Base-by-base conservation (phyloP, 1,139 yeast genomes). In the Debaryomyces singareniensis region DNA sequence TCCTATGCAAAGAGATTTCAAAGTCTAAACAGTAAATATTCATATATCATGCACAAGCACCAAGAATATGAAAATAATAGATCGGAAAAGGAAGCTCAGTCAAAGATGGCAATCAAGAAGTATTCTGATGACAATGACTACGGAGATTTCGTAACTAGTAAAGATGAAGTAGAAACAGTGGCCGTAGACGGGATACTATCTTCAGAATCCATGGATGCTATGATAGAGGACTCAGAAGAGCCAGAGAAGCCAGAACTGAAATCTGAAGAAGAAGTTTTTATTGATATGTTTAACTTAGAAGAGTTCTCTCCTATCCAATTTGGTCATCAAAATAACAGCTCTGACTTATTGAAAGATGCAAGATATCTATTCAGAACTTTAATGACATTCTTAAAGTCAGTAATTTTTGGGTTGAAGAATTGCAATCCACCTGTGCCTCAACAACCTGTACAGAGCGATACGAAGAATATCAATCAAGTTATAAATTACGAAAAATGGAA, bases 301-400 rank as follows among this genome's bases (percentile, higher is more conserved):
- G 58, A 56, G 5, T 54, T 47, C 31, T 63, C 70, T 1, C 72
- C 72, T 4, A 59, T 68, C 5, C 47, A 58, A 2, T 40, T 59
- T 2, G 45, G 56, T 2, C 58, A 62, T 5, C 28, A 42, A 2
- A 44, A 56, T 13, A 43, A 46, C 16, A 61, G 70, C 15, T 67
- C 78, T 13, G 91, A 82, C 43, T 82, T 87, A 16, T 65, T 85
- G 32, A 85, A 85, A 44, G 96, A 89, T 51, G 94, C 96, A 1
- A 73, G 93, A 31, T 85, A 84, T 45, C 61, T 91, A 24, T 87
- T 87, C 69, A 76, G 93, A 42, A 87, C 95, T 5, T 64, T 93
- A 34, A 76, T 93, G 81, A 82, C 91, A 5, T 93, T 91, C 47
- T 62, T 91, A 47, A 87, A 91, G 49, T 85, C 96, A 0, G 85